These are phyloP conservation scores for Jamesozyma jinghongensis DNA, from an alignment of 805 yeast species.

Conservation along the genomic window DNA sequence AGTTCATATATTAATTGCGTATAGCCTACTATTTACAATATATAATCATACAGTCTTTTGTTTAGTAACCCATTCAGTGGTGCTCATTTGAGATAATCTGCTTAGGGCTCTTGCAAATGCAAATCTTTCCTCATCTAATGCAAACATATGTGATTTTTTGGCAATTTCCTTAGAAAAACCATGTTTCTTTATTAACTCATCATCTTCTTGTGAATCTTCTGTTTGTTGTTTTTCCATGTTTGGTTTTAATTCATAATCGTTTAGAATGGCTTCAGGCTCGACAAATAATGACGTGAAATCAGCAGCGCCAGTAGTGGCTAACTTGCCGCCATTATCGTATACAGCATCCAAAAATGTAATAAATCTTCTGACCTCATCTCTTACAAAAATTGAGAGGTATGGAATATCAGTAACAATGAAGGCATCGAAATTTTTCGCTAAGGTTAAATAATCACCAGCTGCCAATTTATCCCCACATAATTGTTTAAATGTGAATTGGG, in stretches of 20 bases:
- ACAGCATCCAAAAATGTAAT: constrained; percentile 94
- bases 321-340: constrained; percentile 78
- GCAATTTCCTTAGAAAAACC: constrained; percentile 70
- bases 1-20: background rate
- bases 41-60: background rate
- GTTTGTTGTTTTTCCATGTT: background rate
- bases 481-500: constrained; percentile 80
- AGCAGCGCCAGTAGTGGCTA: constrained; percentile 85
- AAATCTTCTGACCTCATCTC: constrained; percentile 83
- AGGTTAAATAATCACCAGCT: constrained; percentile 86
- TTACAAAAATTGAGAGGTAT: constrained; percentile 59
- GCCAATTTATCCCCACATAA: constrained; percentile 81
- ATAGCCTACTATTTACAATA: background rate
- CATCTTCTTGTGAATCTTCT: constrained; percentile 28
- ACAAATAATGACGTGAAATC: constrained; percentile 79
- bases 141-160: constrained; percentile 65
- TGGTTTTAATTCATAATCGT: constrained; percentile 28
- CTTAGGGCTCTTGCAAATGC: constrained; percentile 94
- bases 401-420: constrained; percentile 94
- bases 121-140: constrained; percentile 88
- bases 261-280: constrained; percentile 55
- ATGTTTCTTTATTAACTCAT: constrained; percentile 60
- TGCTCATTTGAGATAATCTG: constrained; percentile 87
- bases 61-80: constrained; percentile 69
- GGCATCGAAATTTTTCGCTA: constrained; percentile 66